A percentile compares a stretch with the other conserved stretches of the same genome.
Evolutionary conservation across 2,329 filamentous ascomycete species (phyloP).

Genomic region (Myriosclerotinia duriaeana): DNA sequence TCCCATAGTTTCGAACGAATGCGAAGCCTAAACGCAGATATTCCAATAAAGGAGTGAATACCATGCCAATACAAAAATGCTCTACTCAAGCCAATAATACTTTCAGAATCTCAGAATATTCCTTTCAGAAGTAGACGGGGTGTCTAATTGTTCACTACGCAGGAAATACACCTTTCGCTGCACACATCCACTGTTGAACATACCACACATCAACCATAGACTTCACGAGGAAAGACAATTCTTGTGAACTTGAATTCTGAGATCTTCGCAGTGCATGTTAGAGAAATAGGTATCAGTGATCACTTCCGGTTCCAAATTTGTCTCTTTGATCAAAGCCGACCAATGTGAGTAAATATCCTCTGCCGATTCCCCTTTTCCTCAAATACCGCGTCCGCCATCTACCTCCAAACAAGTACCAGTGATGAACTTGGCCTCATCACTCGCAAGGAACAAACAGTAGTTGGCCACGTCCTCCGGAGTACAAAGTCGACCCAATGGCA

Average conservation of each 20-base stretch:
- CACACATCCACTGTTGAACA: background rate
- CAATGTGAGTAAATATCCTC: background rate
- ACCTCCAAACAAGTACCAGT: conserved; percentile 71
- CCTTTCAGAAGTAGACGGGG: no score
- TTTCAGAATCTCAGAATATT: no score
- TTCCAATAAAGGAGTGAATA: no score
- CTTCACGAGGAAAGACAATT: background rate
- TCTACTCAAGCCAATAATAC: no score
- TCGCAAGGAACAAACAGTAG: conserved; percentile 67
- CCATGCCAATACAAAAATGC: no score
- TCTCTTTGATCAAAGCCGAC: background rate
- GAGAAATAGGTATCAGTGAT: background rate
- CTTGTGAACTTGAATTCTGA: background rate
- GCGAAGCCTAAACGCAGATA: no score
- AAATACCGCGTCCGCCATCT: conserved; percentile 52
- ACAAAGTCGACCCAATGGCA: conserved; percentile 56
- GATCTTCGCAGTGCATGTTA: background rate
- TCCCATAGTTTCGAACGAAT: no score
- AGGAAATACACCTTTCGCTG: background rate
- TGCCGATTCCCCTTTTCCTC: background rate
- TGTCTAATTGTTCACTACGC: background rate
- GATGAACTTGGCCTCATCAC: conserved; percentile 69
- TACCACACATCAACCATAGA: background rate
- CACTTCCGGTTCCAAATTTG: background rate
- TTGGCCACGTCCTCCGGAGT: conserved; percentile 68